Percentiles rank a stretch among this genome's conserved stretches.
These are phyloP conservation scores for Sequoiadendron giganteum DNA, from an alignment of 75 land plant genomes.

Conservation along the genomic window DNA sequence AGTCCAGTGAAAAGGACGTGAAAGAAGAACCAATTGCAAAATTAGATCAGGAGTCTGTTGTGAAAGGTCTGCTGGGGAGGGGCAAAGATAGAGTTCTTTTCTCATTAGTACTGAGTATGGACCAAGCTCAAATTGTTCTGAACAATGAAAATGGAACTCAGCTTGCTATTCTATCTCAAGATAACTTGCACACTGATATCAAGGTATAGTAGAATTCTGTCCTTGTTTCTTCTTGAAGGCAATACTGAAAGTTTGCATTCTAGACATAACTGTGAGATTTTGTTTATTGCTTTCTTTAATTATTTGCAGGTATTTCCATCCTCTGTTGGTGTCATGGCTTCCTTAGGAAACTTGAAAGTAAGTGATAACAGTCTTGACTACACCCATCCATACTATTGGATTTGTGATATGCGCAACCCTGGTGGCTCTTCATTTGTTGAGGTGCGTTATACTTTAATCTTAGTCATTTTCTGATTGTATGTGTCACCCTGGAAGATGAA, in stretches of 20 bases:
- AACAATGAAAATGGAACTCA: constrained; percentile 75
- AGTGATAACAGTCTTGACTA: constrained; percentile 76
- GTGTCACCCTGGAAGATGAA: not conserved
- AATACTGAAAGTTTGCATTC: not conserved
- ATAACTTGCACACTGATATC: constrained; percentile 72
- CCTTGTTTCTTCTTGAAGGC: not conserved
- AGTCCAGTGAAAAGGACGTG: not conserved
- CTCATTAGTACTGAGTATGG: constrained; percentile 68
- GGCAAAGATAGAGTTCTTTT: constrained; percentile 83
- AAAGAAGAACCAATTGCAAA: not conserved
- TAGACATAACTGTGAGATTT: not conserved
- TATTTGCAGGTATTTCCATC: constrained; percentile 79
- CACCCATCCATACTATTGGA: constrained; percentile 75
- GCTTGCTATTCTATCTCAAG: constrained; percentile 79
- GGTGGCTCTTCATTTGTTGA: constrained; percentile 91
- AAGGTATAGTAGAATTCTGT: constrained; percentile 46
- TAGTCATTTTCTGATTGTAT: not conserved
- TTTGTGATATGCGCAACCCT: constrained; percentile 94
- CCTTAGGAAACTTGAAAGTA: constrained; percentile 88
- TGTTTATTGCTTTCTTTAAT: not conserved
- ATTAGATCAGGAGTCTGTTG: constrained; percentile 39
- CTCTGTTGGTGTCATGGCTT: constrained; percentile 78
- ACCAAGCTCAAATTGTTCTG: constrained; percentile 68
- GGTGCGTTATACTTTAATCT: constrained; percentile 32
- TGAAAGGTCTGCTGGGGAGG: constrained; percentile 82